Evolutionary conservation across 2,329 filamentous ascomycete genomes (phyloP), one percentile per base, ranked within the genome.

Genomic region (Aspergillus proliferans): DNA sequence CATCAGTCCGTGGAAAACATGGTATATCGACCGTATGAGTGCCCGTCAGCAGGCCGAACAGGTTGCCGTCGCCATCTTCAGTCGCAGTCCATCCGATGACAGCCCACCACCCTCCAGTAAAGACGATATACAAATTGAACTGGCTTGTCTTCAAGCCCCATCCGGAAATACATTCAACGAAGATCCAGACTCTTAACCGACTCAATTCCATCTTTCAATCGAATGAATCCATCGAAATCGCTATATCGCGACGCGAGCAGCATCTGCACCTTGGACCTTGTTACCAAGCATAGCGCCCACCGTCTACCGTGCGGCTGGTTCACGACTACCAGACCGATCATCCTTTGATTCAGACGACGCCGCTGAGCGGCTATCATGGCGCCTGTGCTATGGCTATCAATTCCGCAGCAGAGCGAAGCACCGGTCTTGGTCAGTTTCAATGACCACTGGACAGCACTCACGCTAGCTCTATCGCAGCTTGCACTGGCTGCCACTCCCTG

Each of bases 61-160:
- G 46, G 63, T 70, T 3, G 68, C 65, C 8, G 64, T 71, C 18
- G 68, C 62, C 2, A 69, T 71, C 22, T 55, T 70, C 46, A 65
- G 63, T 55, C 63, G 68, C 5, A 57, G 53, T 2, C 68, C 68
- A 3, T 55, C 57, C 2, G 64, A 60, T 41, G 57, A 62, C 28
- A 60, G 57, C 28, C 24, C 49, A 6, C 59, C 58, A 10, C 59
- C 62, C 2, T 41, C 50, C 2, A 50, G 53, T 24, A 57, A 57
- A 7, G 52, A 68, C 12, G 68, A 68, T 24, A 59, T 71, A 4
- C 59, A 65, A 39, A 54, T 71, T 38, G 66, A 70, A 40, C 54
- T 71, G 15, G 63, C 65, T 22, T 71, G 68, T 45, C 50, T 67
- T 18, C 65, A 66, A 52, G 67, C 68, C 15, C 68, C 67, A 15